phyloP scores from a whole-genome alignment of 108 stramenopile species.

The Nitzschia sp. region DNA sequence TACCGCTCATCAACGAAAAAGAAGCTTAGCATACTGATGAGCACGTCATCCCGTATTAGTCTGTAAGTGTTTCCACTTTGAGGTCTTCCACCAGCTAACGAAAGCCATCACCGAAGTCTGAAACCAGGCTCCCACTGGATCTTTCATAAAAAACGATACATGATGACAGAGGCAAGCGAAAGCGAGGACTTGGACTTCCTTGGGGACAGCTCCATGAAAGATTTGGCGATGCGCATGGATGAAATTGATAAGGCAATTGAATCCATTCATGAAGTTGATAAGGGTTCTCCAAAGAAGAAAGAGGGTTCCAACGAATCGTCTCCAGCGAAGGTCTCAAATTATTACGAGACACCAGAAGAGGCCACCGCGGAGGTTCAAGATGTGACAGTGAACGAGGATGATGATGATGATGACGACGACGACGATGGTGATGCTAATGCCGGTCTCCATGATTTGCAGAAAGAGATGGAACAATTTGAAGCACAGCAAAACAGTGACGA shows the following conservation, averaged over 20 bases:
- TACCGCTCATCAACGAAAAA: too few species aligned
- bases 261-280: conserved; percentile 1
- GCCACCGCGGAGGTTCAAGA: background rate
- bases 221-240: conserved; percentile 21
- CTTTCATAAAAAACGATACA: background rate
- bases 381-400: background rate
- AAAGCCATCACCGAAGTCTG: too few species aligned
- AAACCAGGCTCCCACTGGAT: too few species aligned
- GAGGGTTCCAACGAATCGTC: background rate
- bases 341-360: conserved; percentile 6
- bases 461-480: conserved; percentile 14
- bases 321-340: background rate
- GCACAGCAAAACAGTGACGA: background rate
- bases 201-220: conserved; percentile 12
- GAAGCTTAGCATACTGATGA: too few species aligned
- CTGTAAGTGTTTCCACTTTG: too few species aligned
- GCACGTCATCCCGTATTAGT: too few species aligned
- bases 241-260: conserved; percentile 19
- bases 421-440: conserved; percentile 14
- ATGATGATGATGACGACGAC: conserved; percentile 5
- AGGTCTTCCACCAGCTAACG: too few species aligned
- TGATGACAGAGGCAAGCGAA: conserved; percentile 2
- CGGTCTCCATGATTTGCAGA: conserved; percentile 16
- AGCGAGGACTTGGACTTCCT: conserved; percentile 14
- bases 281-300: background rate